Base-by-base conservation (phyloP, 768 basidiomycete species). In the Amanita molliuscula region DNA sequence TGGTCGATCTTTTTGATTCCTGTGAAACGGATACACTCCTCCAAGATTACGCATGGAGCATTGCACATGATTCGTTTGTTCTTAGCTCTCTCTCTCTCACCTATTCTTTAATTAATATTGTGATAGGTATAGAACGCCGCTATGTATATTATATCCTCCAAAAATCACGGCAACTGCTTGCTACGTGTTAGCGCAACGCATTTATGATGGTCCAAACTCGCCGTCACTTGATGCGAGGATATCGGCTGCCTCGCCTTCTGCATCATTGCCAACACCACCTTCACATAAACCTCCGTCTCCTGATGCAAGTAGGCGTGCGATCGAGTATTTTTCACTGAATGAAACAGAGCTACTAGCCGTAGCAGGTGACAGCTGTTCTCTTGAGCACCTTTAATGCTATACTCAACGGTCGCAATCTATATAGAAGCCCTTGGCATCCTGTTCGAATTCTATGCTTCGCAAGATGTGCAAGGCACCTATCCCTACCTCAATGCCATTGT, bases 31-130 rank as follows among this genome's bases (percentile, higher is more conserved):
- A 72, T 31, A 47, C 60, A 16, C 63, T 69, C 29, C 62, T 83
- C 31, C 79, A 85, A 62, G 88, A 89, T 59, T 82, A 78, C 59
- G 81, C 87, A 10, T 92, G 88, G 90, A 87, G 85, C 54, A 71
- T 92, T 45, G 84, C 88, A 11, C 86, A 89, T 65, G 89, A 92
- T 69, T 88, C 89, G 89, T 91, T 52, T 65, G 73, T 75, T 31
- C 36, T 47, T 23, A 16, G 4, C 18, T 25, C 26, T 11, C 44
- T 44, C 9, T 15, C 50, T 44, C 15, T 18, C 54, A 47, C 48
- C 48, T 35, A 10, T 44, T 42, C 36, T 31, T 38, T 23, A 3
- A 35, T n/a, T 33, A 34, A 45, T 20, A 2, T 7, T 13, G 9
- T 20, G 18, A 38, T 21, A 90, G 89, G 47, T 88, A 82, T 64